Conservation (phyloP, 345 rosid species). For the Euclidium syriacum region DNA sequence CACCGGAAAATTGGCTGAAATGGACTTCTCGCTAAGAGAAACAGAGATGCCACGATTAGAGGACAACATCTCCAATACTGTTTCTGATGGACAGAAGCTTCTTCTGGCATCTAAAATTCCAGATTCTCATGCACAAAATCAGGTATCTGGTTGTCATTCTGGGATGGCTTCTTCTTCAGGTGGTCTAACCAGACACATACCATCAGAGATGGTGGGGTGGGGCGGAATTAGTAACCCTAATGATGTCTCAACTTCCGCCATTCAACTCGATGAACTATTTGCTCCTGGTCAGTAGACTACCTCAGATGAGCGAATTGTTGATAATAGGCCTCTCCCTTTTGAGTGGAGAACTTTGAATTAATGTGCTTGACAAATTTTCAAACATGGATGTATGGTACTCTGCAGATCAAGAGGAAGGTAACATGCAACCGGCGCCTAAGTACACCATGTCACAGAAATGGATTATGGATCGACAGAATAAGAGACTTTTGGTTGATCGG, state of each 20-base stretch:
- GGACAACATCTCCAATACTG: conserved; percentile 34
- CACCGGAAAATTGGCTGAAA: conserved; percentile 46
- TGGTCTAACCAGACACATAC: conserved; percentile 35
- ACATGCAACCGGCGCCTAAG: conserved; percentile 49
- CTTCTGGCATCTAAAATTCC: conserved; percentile 30
- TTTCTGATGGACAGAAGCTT: conserved; percentile 47
- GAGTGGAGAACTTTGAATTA: neutral
- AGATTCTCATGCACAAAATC: conserved; percentile 42
- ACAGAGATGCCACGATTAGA: conserved; percentile 41
- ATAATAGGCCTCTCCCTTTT: conserved; percentile 7
- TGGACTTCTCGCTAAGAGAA: conserved; percentile 41
- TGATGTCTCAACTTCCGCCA: conserved; percentile 33
- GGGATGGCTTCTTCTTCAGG: conserved; percentile 25
- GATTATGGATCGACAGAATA: conserved; percentile 65
- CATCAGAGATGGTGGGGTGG: conserved; percentile 43
- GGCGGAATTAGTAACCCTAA: conserved; percentile 38
- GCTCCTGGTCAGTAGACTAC: conserved; percentile 4
- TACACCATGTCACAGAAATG: conserved; percentile 81
- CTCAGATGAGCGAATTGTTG: conserved; percentile 19
- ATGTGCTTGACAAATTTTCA: conserved; percentile 18
- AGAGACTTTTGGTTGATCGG: conserved; percentile 47
- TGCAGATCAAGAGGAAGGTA: conserved; percentile 52
- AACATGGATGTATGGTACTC: conserved; percentile 25
- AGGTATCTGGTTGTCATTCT: conserved; percentile 38
- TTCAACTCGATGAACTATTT: conserved; percentile 29